A percentile compares a stretch with the other conserved stretches of the same genome.
These are phyloP conservation scores for Ceratocystis lukuohia DNA, from an alignment of 2,329 filamentous ascomycete species.

Conservation along the genomic window DNA sequence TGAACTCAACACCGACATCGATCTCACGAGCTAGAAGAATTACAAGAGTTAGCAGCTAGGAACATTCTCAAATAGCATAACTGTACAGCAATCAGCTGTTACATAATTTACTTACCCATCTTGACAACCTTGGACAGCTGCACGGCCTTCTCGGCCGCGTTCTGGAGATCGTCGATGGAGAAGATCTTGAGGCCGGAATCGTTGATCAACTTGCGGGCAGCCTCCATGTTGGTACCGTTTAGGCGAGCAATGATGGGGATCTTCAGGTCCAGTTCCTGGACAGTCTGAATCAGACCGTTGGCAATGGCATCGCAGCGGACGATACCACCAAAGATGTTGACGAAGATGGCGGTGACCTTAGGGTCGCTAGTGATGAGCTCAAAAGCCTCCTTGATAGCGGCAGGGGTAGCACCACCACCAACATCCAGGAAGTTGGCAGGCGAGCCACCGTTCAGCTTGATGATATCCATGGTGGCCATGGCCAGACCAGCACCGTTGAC, in stretches of 20 bases:
- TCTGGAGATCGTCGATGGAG: constrained; percentile 96
- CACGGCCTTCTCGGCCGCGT: constrained; percentile 91
- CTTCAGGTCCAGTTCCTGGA: constrained; percentile 86
- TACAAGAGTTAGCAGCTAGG: constrained; percentile 10
- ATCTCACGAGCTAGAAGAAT: constrained; percentile 64
- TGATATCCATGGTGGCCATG: constrained; percentile 99
- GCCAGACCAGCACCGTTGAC: constrained; percentile 98
- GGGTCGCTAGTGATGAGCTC: constrained; percentile 97
- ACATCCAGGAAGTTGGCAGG: constrained; percentile 99
- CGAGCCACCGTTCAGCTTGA: constrained; percentile 94
- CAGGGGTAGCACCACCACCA: constrained; percentile 89
- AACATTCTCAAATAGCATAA: background rate
- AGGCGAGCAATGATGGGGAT: constrained; percentile 94
- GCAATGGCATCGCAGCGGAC: constrained; percentile 96
- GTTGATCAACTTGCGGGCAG: constrained; percentile 84
- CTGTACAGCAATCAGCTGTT: constrained; percentile 1
- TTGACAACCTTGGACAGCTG: constrained; percentile 99
- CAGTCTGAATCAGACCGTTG: constrained; percentile 87
- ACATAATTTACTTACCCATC: constrained; percentile 55
- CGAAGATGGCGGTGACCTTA: constrained; percentile 97
- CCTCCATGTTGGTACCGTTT: constrained; percentile 96
- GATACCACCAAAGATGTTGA: constrained; percentile 99
- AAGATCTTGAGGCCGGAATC: constrained; percentile 99
- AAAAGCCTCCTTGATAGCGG: constrained; percentile 94
- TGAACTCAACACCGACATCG: constrained; percentile 92